A percentile compares a stretch with the other conserved stretches of the same genome.
phyloP scores from a whole-genome alignment of 2,329 filamentous ascomycete genomes.

The Calonectria montana region DNA sequence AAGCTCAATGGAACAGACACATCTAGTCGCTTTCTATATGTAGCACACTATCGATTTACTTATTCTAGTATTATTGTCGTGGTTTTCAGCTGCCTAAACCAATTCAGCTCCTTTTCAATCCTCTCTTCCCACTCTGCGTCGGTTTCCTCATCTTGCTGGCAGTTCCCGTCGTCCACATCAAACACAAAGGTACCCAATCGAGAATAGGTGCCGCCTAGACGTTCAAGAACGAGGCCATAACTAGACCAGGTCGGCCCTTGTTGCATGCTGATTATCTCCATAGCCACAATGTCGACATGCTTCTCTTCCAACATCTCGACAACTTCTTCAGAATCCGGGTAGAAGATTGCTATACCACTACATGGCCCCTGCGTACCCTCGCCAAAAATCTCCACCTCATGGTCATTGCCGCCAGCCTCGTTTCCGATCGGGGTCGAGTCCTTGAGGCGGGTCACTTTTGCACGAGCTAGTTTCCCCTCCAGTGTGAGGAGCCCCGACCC shows the following conservation, averaged over 20 bases:
- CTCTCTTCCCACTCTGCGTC: not conserved
- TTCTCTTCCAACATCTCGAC: not conserved
- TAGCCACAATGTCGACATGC: not conserved
- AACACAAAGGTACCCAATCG: not conserved
- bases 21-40: too few species aligned
- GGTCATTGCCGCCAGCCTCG: not conserved
- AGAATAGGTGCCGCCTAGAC: not conserved
- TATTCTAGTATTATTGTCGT: not conserved
- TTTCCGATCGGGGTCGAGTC: not conserved
- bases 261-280: conserved; percentile 3
- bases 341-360: not conserved
- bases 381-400: not conserved
- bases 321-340: not conserved
- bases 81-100: not conserved
- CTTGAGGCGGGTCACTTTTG: not conserved
- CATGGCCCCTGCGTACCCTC: not conserved
- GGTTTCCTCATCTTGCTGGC: not conserved
- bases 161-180: not conserved
- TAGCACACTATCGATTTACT: not conserved
- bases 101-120: not conserved
- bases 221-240: not conserved
- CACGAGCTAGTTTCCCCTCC: not conserved
- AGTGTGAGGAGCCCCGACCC: not conserved
- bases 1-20: too few species aligned
- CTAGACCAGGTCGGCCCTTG: not conserved